A percentile compares a stretch with the other conserved stretches of the same genome.
Evolutionary conservation across 202 grass and related monocot species (phyloP).

Genomic region (Thinopyrum obtusiflorum): DNA sequence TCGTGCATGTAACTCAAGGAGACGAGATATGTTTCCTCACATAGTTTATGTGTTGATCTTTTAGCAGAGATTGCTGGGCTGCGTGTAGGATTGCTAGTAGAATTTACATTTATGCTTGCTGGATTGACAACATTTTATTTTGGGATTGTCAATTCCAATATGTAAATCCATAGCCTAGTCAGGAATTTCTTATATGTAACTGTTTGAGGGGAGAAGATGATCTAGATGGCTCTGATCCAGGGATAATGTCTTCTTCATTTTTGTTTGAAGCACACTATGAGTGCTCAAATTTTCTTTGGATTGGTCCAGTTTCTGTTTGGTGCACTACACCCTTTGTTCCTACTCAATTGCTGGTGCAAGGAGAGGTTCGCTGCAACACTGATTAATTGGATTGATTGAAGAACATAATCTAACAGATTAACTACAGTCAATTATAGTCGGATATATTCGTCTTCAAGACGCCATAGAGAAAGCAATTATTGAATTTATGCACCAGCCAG

Average conservation of each 20-base stretch:
- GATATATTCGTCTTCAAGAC: too few relatives aligned
- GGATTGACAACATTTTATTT: neutral
- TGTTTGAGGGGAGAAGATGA: neutral
- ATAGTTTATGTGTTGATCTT: neutral
- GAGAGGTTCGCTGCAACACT: constrained; percentile 7
- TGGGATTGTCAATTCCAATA: neutral
- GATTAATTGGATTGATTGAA: neutral
- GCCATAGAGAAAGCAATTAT: too few relatives aligned
- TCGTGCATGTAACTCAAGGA: neutral
- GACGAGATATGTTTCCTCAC: neutral
- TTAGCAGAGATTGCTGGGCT: constrained; percentile 4
- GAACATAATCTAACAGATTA: neutral
- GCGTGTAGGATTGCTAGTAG: neutral
- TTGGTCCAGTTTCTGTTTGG: neutral
- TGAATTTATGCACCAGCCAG: too few relatives aligned
- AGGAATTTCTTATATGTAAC: neutral
- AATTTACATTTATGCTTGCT: neutral
- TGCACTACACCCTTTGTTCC: neutral
- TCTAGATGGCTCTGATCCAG: neutral
- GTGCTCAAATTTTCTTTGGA: neutral
- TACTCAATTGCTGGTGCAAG: neutral
- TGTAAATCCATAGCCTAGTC: neutral
- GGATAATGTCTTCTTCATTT: neutral
- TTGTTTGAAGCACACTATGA: neutral
- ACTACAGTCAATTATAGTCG: neutral